Base-by-base conservation (phyloP, 257 asterid genomes). In the Cinchona pubescens region DNA sequence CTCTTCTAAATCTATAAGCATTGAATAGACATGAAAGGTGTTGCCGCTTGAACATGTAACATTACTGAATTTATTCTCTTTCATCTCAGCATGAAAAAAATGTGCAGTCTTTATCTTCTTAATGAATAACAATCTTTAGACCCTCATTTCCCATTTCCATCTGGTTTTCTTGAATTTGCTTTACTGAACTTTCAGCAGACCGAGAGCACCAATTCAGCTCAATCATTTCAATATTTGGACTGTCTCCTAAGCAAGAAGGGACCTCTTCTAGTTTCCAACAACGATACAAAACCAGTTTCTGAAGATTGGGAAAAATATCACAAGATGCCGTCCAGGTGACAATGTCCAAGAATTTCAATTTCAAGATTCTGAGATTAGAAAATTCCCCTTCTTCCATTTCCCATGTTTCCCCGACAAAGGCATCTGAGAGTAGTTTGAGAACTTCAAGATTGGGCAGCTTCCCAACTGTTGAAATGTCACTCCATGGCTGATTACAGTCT, bases 351-450 rank as follows among this genome's bases (percentile, higher is more conserved):
- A 3, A 4, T 1, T 43, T 7, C 30, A 68, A 35, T 68, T 7
- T 42, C 76, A 69, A 69, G 55, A 59, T 23, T 25, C 42, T 40
- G 43, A 76, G 80, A 15, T 27, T 6, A 32, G 10, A 53, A 48
- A 76, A 76, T 12, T 43, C 38, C 2, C 16, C 64, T 12, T 45
- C 37, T 2, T 10, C 7, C 2, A 46, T 49, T 16, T 32, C 40
- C 79, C 75, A 76, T 29, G 0, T 15, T 27, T 25, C 16, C 25
- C 76, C 56, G 34, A 30, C 62, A 46, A 76, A 45, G 7, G 53
- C 43, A 1, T 15, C 8, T 7, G 2, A 2, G 29, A 0, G 3
- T 7, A 76, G 37, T 61, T 60, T 61, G 13, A 69, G 71, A 7
- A 61, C 40, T 35, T 45, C 56, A 21, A 69, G 80, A 19, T 27